Conservation (phyloP, 257 asterid genomes). For the Fraxinus excelsior region DNA sequence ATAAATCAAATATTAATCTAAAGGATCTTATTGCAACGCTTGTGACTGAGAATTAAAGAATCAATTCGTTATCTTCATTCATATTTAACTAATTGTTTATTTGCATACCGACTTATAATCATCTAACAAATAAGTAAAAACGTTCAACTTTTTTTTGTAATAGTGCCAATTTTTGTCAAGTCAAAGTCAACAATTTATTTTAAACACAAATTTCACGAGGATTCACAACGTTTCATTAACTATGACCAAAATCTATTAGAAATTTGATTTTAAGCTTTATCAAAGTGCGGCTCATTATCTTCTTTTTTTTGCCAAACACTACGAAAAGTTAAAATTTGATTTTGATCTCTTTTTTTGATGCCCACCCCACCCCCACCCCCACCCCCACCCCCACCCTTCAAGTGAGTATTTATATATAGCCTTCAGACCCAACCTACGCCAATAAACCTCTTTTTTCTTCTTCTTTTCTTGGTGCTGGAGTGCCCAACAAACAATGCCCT, state of each 20-base stretch:
- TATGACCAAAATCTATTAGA: too few relatives aligned
- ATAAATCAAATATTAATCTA: conserved; percentile 16
- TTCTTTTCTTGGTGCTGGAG: neutral
- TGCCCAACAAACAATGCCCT: conserved; percentile 4
- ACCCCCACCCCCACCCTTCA: neutral
- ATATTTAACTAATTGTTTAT: neutral
- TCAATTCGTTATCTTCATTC: conserved; percentile 26
- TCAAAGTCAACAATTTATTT: too few relatives aligned
- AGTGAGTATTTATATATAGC: neutral
- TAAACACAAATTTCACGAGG: too few relatives aligned
- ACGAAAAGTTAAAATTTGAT: conserved; percentile 17
- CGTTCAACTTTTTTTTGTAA: neutral
- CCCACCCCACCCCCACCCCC: neutral
- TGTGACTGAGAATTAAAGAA: conserved; percentile 24
- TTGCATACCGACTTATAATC: neutral
- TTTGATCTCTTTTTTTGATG: conserved; percentile 11
- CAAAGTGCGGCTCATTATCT: too few relatives aligned
- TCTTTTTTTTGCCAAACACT: conserved; percentile 28
- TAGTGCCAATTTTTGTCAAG: neutral
- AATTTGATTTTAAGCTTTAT: too few relatives aligned
- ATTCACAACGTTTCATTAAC: too few relatives aligned
- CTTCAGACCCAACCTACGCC: conserved; percentile 7
- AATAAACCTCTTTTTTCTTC: neutral
- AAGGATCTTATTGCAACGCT: conserved; percentile 27
- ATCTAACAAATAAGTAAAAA: neutral